Conservation (phyloP, 1,284 basidiomycete genomes). For the Clitocybe nebularis region DNA sequence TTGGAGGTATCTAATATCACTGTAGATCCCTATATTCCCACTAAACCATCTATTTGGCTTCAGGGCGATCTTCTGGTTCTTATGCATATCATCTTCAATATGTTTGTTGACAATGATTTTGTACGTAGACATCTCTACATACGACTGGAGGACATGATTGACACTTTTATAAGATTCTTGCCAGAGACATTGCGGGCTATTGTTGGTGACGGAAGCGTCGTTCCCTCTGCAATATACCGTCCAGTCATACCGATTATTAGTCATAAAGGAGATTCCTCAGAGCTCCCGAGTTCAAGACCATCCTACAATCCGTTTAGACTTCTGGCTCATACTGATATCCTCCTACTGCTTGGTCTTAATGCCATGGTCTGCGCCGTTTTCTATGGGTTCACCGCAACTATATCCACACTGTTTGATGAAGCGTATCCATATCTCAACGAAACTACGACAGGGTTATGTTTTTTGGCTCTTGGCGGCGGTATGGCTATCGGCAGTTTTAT, state of each 20-base stretch:
- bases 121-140: constrained; percentile 37
- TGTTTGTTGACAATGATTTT: constrained; percentile 52
- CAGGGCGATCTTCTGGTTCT: constrained; percentile 79
- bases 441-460: constrained; percentile 67
- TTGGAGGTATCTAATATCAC: constrained; percentile 47
- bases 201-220: constrained; percentile 57
- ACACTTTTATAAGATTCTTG: constrained; percentile 37
- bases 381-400: constrained; percentile 62
- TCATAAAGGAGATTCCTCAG: constrained; percentile 20
- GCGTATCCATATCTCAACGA: constrained; percentile 60
- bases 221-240: constrained; percentile 41
- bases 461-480: constrained; percentile 61
- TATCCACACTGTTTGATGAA: constrained; percentile 57
- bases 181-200: constrained; percentile 59
- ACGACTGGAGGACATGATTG: background rate
- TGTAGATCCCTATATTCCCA: background rate
- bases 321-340: constrained; percentile 55
- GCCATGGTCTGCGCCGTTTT: constrained; percentile 57
- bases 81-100: constrained; percentile 55
- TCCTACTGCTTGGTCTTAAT: constrained; percentile 60
- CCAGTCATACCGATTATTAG: constrained; percentile 57
- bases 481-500: constrained; percentile 44
- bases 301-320: constrained; percentile 59
- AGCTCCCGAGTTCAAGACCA: constrained; percentile 21
- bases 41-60: background rate